Base-by-base conservation (phyloP, 495 filamentous ascomycete species). In the Penicillium mononematosum region DNA sequence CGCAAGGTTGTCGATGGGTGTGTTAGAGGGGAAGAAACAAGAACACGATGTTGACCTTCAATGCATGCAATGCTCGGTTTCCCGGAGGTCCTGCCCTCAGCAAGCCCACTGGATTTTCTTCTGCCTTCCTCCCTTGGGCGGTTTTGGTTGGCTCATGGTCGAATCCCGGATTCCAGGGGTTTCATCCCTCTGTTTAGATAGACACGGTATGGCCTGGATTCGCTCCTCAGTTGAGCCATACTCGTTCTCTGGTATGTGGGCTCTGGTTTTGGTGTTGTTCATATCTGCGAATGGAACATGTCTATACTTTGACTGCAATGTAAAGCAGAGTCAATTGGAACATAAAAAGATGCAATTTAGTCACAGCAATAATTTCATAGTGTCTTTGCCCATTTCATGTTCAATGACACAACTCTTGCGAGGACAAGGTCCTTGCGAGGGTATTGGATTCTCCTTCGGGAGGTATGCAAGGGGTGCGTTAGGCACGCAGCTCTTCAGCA, bases 91-190 rank as follows among this genome's bases (percentile, higher is more conserved):
- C 22, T 25, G 9, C 41, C 44, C 38, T 41, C 32, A 43, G 2
- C 25, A 22, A n/a, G 19, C 9, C 8, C 11, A 20, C 36, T 8
- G 2, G 10, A 29, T 32, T 44, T 51, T 20, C 31, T 50, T 22
- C n/a, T 50, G 0, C 45, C 32, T n/a, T 22, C 32, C 55, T 55
- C 24, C 55, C 50, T 58, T 58, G 50, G 49, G 14, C 10, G 7
- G 4, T 24, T 22, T n/a, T 38, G 47, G 27, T 14, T 58, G 45
- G 57, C 36, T 38, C 12, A 3, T 48, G 4, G n/a, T 47, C 12
- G 10, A 39, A 31, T 45, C 25, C 41, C 19, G 46, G 41, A 63
- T 63, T 53, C 61, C 58, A 60, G 44, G 53, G 54, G 58, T 50
- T 54, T 58, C 50, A 63, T 32, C 39, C 43, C 38, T 22, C 39